Base-by-base conservation (phyloP, 371 early-diverging fungal genomes). In the Lichtheimia hyalospora region DNA sequence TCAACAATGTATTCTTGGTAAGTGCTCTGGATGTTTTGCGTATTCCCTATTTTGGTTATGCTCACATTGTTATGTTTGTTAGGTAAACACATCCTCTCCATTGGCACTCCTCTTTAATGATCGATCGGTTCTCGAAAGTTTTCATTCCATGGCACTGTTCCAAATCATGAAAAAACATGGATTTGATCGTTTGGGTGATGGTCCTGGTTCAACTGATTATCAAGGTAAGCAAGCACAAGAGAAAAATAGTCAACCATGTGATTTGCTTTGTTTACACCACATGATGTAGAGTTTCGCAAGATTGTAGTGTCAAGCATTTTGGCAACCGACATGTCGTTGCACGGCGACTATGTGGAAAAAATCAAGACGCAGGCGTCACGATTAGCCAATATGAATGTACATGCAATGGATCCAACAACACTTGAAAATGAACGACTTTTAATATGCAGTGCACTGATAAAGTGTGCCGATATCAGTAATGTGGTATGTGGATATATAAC, bases 41-140 rank as follows among this genome's bases (percentile, higher is more conserved):
- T 34, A 52, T 34, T 25, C 13, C 52, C 52, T 13, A 25, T 24
- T n/a, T 16, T 34, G 10, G 13, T 52, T 4, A 16, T 43, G 20
- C 15, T 39, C 34, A 49, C 25, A 15, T 18, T 18, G n/a, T 28
- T 52, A 5, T 43, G 10, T 20, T 25, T 42, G 10, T 16, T 55
- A 84, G 83, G 82, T 91, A 49, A 84, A 89, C 13, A 85, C 90
- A 0, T 76, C 79, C 21, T 85, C 93, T 27, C 93, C 89, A 40
- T 74, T 92, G 52, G 96, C 98, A 12, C 71, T 89, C 49, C 71
- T 96, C 10, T 97, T 95, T 82, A 94, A 95, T 67, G 95, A 95
- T 79, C 84, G 85, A 54, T 90, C 95, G 4, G 91, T 95, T 3
- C 84, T 98, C 10, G 98, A 98, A 74, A 94, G 92, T 75, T 92